Evolutionary conservation across 1,139 yeast species (phyloP), one percentile per base, ranked within the genome.

Genomic region (Saccharomyces pastorianus): DNA sequence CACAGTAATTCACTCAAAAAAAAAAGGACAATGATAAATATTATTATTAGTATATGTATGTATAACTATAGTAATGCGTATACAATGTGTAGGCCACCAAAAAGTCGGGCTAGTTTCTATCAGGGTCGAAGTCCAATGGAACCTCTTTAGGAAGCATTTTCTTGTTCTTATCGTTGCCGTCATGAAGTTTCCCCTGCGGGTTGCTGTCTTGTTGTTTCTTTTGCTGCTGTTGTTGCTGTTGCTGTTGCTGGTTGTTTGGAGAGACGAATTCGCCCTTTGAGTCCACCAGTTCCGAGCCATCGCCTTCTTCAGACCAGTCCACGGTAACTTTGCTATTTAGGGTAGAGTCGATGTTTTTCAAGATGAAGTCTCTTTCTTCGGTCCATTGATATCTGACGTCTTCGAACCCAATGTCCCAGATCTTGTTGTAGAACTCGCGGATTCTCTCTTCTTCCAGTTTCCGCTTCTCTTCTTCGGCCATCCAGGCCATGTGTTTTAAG

Each of bases 401-500:
- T 61, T 82, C 84, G 68, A 85, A 88, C 2, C 91, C 96, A 59
- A 81, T 78, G 59, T 77, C 80, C 88, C 91, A 88, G 28, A 84
- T 82, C 65, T 82, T 82, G 63, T 85, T 85, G 70, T 86, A 87
- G 56, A 84, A 81, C 66, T 83, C 83, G 63, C 80, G 80, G 56
- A 83, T 75, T 66, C 81, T 79, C 50, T 80, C 82, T 64, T 86
- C 89, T 67, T 82, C 85, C 59, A 79, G 75, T 61, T 81, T 83
- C 60, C 95, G 80, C 55, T 82, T 83, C 69, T 89, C 96, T 70
- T 89, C 96, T 64, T 87, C 81, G 0, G 95, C 96, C 96, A 89
- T 87, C 96, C 96, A 88, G 68, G 87, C 96, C 96, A 89, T 89
- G 68, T 89, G 96, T 72, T 88, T 85, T 72, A 87, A 76, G 73